Percentiles rank a stretch among this genome's conserved stretches.
phyloP scores from a whole-genome alignment of 805 yeast species.

The Yamadazyma ubonensis region DNA sequence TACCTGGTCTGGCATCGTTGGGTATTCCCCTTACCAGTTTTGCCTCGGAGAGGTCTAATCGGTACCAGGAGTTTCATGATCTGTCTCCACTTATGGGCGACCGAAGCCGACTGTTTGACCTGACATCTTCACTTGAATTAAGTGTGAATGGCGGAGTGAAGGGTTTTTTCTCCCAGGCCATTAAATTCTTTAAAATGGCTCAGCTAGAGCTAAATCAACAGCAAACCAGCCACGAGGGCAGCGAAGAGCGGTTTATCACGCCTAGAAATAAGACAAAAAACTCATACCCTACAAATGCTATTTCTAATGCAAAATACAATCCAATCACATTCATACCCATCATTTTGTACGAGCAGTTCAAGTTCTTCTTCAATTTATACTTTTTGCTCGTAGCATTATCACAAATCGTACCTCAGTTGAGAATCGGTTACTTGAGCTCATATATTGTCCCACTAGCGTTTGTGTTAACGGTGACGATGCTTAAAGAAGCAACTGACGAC shows the following conservation, averaged over 20 bases:
- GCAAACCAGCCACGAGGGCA: slow-evolving; percentile 10
- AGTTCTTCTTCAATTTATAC: slow-evolving; percentile 91
- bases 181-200: slow-evolving; percentile 24
- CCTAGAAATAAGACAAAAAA: slow-evolving; percentile 33
- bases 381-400: slow-evolving; percentile 91
- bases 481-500: slow-evolving; percentile 94
- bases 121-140: slow-evolving; percentile 18
- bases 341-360: slow-evolving; percentile 91
- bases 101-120: slow-evolving; percentile 20
- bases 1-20: too few relatives aligned
- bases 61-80: slow-evolving; percentile 17
- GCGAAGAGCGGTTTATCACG: slow-evolving; percentile 37
- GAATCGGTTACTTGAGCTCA: slow-evolving; percentile 91
- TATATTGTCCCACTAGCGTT: slow-evolving; percentile 93
- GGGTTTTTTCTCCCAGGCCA: slow-evolving; percentile 12
- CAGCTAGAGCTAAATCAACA: slow-evolving; percentile 27
- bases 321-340: slow-evolving; percentile 85
- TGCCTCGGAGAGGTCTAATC: neutral
- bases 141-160: slow-evolving; percentile 4
- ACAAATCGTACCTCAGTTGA: slow-evolving; percentile 81
- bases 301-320: slow-evolving; percentile 92
- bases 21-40: slow-evolving; percentile 27
- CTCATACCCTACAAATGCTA: slow-evolving; percentile 63
- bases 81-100: slow-evolving; percentile 30
- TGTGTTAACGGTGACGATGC: slow-evolving; percentile 89